A percentile compares a stretch with the other conserved stretches of the same genome.
These are phyloP conservation scores for Botrytis byssoidea DNA, from an alignment of 2,329 filamentous ascomycete species.

Conservation along the genomic window DNA sequence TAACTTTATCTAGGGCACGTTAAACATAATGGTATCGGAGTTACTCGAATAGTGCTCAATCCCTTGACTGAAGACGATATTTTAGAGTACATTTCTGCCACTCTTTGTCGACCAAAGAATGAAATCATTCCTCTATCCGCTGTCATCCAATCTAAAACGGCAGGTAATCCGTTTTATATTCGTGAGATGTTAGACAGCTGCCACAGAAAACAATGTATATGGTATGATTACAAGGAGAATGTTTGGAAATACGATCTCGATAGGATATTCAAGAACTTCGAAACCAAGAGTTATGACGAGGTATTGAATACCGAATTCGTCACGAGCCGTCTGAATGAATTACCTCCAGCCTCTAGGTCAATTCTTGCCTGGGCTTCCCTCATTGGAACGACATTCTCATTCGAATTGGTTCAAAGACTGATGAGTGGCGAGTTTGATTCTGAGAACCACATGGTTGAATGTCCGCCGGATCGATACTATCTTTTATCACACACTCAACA, in stretches of 20 bases:
- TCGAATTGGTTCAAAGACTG: slow-evolving; percentile 73
- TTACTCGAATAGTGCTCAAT: slow-evolving; percentile 69
- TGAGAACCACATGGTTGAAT: slow-evolving; percentile 37
- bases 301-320: slow-evolving; percentile 83
- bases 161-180: slow-evolving; percentile 84
- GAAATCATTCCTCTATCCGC: slow-evolving; percentile 76
- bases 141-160: slow-evolving; percentile 72
- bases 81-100: slow-evolving; percentile 76
- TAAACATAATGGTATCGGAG: slow-evolving; percentile 49
- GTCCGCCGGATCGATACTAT: slow-evolving; percentile 40
- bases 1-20: slow-evolving; percentile 35
- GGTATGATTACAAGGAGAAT: slow-evolving; percentile 82
- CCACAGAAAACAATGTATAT: slow-evolving; percentile 82
- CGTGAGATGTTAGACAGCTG: slow-evolving; percentile 86
- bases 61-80: slow-evolving; percentile 79
- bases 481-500: slow-evolving; percentile 54
- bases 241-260: slow-evolving; percentile 86
- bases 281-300: slow-evolving; percentile 73
- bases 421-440: slow-evolving; percentile 73
- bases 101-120: slow-evolving; percentile 70
- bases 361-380: slow-evolving; percentile 86
- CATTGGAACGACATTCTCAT: slow-evolving; percentile 80
- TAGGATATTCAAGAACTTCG: slow-evolving; percentile 80
- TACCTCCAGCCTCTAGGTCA: slow-evolving; percentile 70
- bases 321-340: slow-evolving; percentile 70